phyloP scores from a whole-genome alignment of 2,329 filamentous ascomycete species.

The Colletotrichum brevisporum region DNA sequence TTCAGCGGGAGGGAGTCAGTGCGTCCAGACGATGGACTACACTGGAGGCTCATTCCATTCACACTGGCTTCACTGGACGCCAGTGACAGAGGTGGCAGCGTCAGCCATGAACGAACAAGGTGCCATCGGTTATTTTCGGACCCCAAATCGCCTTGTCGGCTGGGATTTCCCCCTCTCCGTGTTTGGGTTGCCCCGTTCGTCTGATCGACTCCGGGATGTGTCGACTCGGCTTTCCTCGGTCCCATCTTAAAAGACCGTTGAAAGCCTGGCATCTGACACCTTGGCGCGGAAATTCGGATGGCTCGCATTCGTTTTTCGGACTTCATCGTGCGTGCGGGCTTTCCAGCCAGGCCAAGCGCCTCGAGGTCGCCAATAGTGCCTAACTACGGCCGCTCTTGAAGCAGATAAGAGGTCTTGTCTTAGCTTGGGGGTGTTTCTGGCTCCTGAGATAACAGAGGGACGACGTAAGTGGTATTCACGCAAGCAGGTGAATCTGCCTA shows the following conservation, averaged over 20 bases:
- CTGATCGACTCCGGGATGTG: conserved; percentile 8
- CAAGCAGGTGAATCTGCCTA: too few relatives aligned
- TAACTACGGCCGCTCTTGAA: not conserved
- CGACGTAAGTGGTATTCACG: too few relatives aligned
- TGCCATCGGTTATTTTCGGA: not conserved
- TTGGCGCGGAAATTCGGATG: not conserved
- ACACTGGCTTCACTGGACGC: not conserved
- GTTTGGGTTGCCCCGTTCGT: conserved; percentile 7
- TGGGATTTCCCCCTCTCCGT: conserved; percentile 2
- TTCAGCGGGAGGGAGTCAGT: not conserved
- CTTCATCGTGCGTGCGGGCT: not conserved
- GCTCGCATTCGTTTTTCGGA: not conserved
- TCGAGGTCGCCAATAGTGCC: not conserved
- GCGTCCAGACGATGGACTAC: too few relatives aligned
- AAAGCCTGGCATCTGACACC: not conserved
- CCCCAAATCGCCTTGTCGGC: conserved; percentile 3
- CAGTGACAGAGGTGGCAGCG: not conserved
- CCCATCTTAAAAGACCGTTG: not conserved
- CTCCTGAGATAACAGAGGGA: too few relatives aligned
- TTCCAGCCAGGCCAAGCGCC: not conserved
- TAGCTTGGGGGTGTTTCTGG: not conserved
- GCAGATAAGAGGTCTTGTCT: not conserved
- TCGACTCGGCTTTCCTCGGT: not conserved
- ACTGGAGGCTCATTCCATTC: too few relatives aligned
- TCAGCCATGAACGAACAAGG: not conserved